Evolutionary conservation across 306 rosid genomes (phyloP).

Genomic region (Arachis stenosperma): DNA sequence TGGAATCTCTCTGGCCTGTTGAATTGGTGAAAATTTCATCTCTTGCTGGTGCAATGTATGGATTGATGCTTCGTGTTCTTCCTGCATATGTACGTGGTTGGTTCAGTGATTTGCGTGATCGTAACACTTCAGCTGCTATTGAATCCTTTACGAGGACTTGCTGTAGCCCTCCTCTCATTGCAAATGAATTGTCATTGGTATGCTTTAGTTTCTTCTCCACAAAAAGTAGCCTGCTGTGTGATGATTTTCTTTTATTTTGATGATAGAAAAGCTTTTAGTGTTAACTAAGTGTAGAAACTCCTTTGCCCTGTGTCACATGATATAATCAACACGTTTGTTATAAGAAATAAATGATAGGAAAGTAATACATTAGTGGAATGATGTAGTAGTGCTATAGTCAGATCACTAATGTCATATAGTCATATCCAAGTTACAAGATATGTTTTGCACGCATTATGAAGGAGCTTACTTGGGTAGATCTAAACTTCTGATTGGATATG

Average conservation of each 20-base stretch:
- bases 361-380: constrained; percentile 11
- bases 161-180: constrained; percentile 93
- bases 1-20: constrained; percentile 85
- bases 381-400: constrained; percentile 3
- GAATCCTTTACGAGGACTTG: constrained; percentile 84
- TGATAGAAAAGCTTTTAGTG: not conserved
- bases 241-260: constrained; percentile 15
- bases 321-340: constrained; percentile 8
- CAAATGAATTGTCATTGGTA: constrained; percentile 86
- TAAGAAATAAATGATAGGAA: constrained; percentile 25
- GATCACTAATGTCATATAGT: not conserved
- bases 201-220: constrained; percentile 38
- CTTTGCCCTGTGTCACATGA: constrained; percentile 17
- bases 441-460: constrained; percentile 11
- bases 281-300: not conserved
- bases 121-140: constrained; percentile 62
- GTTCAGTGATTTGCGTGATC: constrained; percentile 86
- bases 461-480: not conserved
- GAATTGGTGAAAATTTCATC: constrained; percentile 70
- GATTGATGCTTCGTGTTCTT: constrained; percentile 87
- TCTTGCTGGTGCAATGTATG: constrained; percentile 81
- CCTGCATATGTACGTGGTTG: constrained; percentile 97
- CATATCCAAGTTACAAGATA: constrained; percentile 14
- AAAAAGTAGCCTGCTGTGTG: not conserved
- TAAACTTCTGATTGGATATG: constrained; percentile 4